Base-by-base conservation (phyloP, 2,329 filamentous ascomycete genomes). In the Coccinonectria pachysandricola region DNA sequence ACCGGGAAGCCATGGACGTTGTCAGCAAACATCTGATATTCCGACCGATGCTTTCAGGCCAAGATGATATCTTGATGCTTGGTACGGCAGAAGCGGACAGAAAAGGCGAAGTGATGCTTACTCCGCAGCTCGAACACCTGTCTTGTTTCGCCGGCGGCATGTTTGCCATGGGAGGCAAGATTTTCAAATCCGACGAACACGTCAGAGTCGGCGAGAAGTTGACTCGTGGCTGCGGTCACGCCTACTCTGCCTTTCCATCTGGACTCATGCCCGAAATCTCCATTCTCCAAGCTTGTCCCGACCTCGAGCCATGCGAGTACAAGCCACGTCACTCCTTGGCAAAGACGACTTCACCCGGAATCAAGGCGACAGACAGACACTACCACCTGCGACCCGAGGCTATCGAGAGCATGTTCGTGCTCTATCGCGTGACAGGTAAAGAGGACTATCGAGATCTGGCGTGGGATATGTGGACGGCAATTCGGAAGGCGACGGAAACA, bases 351-450 rank as follows among this genome's bases (percentile, higher is more conserved):
- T 34, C 43, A 0, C 25, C 30, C 0, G 42, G 42, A 1, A 46
- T 43, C 27, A 31, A 34, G 1, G 33, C 40, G 3, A 28, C 19
- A n/a, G 42, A 46, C 1, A 25, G 26, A n/a, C 18, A 24, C 0
- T 46, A 43, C 8, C 23, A 40, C 0, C 38, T 46, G 0, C 38
- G 43, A 2, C 43, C 43, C 0, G 43, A 88, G 54, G 81, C 81
- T 3, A 84, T 88, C 28, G 82, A 88, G 57, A 80, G 75, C 9
- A 71, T 91, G 4, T 88, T 84, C 52, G 70, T 84, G 46, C 71
- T 88, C 62, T 84, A 79, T 50, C 71, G 80, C 25, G 62, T 83
- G 27, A 85, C 79, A 0, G 80, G 78, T n/a, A 71, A 82, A 33
- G 41, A 62, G 1, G 59, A 63, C 21, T 79, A 73, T 59, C 71